Evolutionary conservation across 2,329 filamentous ascomycete genomes (phyloP).

Genomic region (Rutstroemia sp.): DNA sequence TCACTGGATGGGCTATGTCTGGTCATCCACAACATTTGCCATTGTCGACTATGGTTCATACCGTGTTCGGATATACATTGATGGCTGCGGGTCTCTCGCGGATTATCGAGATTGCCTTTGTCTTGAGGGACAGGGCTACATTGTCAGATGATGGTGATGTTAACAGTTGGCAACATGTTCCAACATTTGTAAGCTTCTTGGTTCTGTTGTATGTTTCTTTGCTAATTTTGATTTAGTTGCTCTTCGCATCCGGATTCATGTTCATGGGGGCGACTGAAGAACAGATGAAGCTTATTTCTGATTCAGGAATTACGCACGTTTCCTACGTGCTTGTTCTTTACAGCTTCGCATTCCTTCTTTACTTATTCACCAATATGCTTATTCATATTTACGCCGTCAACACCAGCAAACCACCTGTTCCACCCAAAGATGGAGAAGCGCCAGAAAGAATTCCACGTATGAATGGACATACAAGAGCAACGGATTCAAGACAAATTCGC

Average conservation of each 20-base stretch:
- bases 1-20: constrained; percentile 96
- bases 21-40: constrained; percentile 78
- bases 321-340: constrained; percentile 89
- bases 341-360: constrained; percentile 82
- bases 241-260: constrained; percentile 87
- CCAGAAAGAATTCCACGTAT: constrained; percentile 19
- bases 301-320: constrained; percentile 75
- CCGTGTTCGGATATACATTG: constrained; percentile 86
- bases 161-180: constrained; percentile 66
- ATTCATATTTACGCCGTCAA: constrained; percentile 71
- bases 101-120: constrained; percentile 86
- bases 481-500: constrained; percentile 51
- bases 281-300: constrained; percentile 74
- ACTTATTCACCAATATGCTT: constrained; percentile 85
- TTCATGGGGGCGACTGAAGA: constrained; percentile 98
- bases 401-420: constrained; percentile 32
- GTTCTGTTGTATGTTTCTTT: constrained; percentile 5
- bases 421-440: constrained; percentile 24
- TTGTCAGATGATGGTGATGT: constrained; percentile 61
- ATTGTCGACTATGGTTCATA: constrained; percentile 81
- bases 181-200: constrained; percentile 55
- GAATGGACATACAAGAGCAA: constrained; percentile 32
- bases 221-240: constrained; percentile 48
- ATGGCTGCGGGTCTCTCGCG: constrained; percentile 82
- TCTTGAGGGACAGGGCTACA: constrained; percentile 65